Conservation (phyloP, 257 asterid species). For the Knoxia roxburghii region DNA sequence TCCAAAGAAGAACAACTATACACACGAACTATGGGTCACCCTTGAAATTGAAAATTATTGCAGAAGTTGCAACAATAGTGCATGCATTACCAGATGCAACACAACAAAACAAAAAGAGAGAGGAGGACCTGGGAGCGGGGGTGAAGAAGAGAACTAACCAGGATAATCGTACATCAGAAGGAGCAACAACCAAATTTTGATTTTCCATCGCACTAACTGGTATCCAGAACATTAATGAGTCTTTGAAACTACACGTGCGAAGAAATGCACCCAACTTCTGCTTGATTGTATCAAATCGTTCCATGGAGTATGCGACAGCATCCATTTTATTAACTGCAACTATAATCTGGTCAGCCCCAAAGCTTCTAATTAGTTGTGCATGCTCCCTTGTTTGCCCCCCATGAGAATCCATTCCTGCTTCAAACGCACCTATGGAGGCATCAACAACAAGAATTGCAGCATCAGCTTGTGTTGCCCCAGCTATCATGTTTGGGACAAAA, state of each 20-base stretch:
- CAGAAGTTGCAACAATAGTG: neutral
- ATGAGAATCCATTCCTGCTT: constrained; percentile 74
- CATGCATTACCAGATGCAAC: neutral
- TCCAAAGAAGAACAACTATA: neutral
- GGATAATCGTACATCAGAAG: constrained; percentile 56
- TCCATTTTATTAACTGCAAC: constrained; percentile 96
- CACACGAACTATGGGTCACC: neutral
- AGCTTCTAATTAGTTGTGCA: constrained; percentile 83
- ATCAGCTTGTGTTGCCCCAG: constrained; percentile 99
- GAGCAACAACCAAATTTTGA: constrained; percentile 66
- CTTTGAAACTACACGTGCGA: constrained; percentile 78
- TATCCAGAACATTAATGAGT: constrained; percentile 68
- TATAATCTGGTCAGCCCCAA: constrained; percentile 88
- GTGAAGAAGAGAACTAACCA: constrained; percentile 51
- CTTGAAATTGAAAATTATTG: too few relatives aligned
- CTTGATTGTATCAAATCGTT: constrained; percentile 71
- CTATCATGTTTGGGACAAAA: constrained; percentile 97
- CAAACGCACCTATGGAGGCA: constrained; percentile 90
- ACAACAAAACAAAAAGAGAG: too few relatives aligned
- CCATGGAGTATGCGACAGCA: constrained; percentile 70
- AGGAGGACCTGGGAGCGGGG: too few relatives aligned
- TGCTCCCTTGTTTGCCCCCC: constrained; percentile 98
- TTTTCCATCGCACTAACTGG: constrained; percentile 92
- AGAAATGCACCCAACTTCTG: constrained; percentile 73
- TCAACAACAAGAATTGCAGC: constrained; percentile 91